Evolutionary conservation across 768 basidiomycete genomes (phyloP).

Genomic region (Boletus sp.): DNA sequence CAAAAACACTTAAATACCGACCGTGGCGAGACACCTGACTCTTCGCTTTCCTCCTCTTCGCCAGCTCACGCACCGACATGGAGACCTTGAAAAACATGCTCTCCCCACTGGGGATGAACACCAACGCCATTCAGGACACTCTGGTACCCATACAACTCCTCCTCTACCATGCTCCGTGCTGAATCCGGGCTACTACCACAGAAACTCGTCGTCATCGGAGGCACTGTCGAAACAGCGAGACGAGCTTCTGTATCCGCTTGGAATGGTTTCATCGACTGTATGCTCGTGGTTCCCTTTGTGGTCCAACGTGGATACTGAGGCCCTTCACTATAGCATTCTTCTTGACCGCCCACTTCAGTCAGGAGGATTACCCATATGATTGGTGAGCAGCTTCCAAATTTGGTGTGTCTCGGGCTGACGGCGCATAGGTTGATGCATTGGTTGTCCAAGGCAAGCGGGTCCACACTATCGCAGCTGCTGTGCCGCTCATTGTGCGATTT

Average conservation of each 20-base stretch:
- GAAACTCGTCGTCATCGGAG: conserved; percentile 90
- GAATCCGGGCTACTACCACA: conserved; percentile 25
- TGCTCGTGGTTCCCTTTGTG: neutral
- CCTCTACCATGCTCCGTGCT: neutral
- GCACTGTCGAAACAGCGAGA: conserved; percentile 82
- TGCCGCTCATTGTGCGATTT: conserved; percentile 18
- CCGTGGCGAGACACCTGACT: conserved; percentile 25
- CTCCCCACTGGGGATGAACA: conserved; percentile 65
- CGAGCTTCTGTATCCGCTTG: conserved; percentile 80
- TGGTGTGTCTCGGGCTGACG: neutral
- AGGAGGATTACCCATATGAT: conserved; percentile 85
- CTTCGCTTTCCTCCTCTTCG: conserved; percentile 35
- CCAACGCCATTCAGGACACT: conserved; percentile 73
- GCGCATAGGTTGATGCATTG: conserved; percentile 77
- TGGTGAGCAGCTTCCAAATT: conserved; percentile 44
- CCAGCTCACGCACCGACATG: conserved; percentile 43
- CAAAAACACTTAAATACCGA: conserved; percentile 38
- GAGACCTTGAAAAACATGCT: conserved; percentile 67
- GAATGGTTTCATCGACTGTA: conserved; percentile 89
- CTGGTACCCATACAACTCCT: conserved; percentile 45
- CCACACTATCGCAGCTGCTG: conserved; percentile 1
- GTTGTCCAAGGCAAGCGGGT: conserved; percentile 64
- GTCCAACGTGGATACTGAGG: conserved; percentile 5
- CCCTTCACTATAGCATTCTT: conserved; percentile 61
- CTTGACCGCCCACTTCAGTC: conserved; percentile 83